Evolutionary conservation across 768 basidiomycete species (phyloP).

Genomic region (Amanita phalloides): DNA sequence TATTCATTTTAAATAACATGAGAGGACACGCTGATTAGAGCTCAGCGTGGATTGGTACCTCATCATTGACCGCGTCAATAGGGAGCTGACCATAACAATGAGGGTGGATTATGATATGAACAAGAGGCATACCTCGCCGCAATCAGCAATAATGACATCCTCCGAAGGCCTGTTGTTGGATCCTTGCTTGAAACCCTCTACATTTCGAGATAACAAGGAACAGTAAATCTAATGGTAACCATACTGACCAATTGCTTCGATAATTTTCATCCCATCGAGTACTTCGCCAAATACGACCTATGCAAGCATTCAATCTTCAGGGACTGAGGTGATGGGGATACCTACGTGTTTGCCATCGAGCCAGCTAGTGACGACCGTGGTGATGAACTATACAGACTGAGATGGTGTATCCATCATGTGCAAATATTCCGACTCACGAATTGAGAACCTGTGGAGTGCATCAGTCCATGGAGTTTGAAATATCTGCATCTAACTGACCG

Average conservation of each 20-base stretch:
- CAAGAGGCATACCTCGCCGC: slow-evolving; percentile 64
- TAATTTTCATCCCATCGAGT: slow-evolving; percentile 85
- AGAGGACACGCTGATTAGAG: slow-evolving; percentile 47
- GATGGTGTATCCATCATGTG: not conserved
- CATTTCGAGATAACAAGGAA: slow-evolving; percentile 2
- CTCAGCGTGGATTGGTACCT: slow-evolving; percentile 94
- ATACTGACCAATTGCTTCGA: slow-evolving; percentile 58
- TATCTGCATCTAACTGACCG: slow-evolving; percentile 32
- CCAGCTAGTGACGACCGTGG: slow-evolving; percentile 81
- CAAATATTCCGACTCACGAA: slow-evolving; percentile 41
- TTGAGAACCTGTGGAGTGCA: slow-evolving; percentile 55
- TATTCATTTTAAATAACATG: slow-evolving; percentile 40
- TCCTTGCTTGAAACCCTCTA: slow-evolving; percentile 71
- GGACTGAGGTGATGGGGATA: not conserved
- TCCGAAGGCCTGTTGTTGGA: slow-evolving; percentile 60
- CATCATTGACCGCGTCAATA: slow-evolving; percentile 44
- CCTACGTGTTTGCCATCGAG: slow-evolving; percentile 82
- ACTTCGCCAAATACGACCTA: slow-evolving; percentile 92
- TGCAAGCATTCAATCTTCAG: not conserved
- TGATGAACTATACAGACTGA: slow-evolving; percentile 65
- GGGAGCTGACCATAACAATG: slow-evolving; percentile 27
- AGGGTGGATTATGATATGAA: slow-evolving; percentile 2
- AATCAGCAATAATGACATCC: slow-evolving; percentile 72
- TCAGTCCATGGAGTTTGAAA: slow-evolving; percentile 2
- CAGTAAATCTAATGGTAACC: not conserved